Percentiles rank a stretch among this genome's conserved stretches.
Evolutionary conservation across 140 eudicot genomes (phyloP).

Genomic region (Oenanthe javanica): DNA sequence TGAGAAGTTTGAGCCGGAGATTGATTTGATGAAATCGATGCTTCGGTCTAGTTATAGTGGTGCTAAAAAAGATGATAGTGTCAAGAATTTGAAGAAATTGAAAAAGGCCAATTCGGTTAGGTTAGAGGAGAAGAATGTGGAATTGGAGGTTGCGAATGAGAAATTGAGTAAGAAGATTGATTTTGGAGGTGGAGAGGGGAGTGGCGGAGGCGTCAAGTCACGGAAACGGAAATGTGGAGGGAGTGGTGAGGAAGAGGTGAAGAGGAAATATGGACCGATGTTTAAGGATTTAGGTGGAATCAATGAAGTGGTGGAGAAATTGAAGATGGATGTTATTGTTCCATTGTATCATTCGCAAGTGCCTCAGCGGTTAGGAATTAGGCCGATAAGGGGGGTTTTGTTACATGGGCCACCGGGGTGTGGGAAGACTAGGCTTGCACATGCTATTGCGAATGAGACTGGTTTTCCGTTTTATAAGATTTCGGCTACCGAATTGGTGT

Average conservation of each 20-base stretch:
- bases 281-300: conserved; percentile 93
- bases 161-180: conserved; percentile 32
- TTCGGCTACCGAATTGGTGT: conserved; percentile 84
- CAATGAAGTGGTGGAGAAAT: conserved; percentile 52
- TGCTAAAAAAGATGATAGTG: conserved; percentile 10
- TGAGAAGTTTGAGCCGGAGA: conserved; percentile 54
- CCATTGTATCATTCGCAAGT: conserved; percentile 64
- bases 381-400: conserved; percentile 69
- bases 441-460: conserved; percentile 89
- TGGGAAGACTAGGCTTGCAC: conserved; percentile 87
- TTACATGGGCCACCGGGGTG: conserved; percentile 96
- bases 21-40: conserved; percentile 66
- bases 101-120: not conserved
- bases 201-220: conserved; percentile 12
- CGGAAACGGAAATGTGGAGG: conserved; percentile 14
- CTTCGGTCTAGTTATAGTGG: conserved; percentile 33
- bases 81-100: not conserved
- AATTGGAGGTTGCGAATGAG: conserved; percentile 42
- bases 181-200: conserved; percentile 21
- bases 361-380: conserved; percentile 46
- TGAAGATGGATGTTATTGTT: conserved; percentile 70
- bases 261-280: conserved; percentile 36
- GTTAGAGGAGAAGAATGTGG: conserved; percentile 32
- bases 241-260: conserved; percentile 18
- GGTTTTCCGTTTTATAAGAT: conserved; percentile 78